These are phyloP conservation scores for Pichia gijzeniarum DNA, from an alignment of 805 yeast species.

Conservation along the genomic window DNA sequence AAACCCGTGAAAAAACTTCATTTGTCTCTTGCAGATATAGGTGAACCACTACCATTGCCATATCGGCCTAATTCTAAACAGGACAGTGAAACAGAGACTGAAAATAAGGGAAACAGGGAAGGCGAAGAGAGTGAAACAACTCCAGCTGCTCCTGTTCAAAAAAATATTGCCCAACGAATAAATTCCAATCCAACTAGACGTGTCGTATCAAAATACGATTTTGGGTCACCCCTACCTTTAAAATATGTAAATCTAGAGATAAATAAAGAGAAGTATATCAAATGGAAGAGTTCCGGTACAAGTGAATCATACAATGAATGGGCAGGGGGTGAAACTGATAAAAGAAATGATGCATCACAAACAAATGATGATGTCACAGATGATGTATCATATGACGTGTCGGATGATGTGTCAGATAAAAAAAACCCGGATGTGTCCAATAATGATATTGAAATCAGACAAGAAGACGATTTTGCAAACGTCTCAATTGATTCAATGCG, in stretches of 20 bases:
- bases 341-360: not conserved
- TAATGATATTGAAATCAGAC: not conserved
- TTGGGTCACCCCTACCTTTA: slow-evolving; percentile 9
- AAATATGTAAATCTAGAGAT: not conserved
- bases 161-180: too few relatives aligned
- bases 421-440: not conserved
- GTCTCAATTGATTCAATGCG: not conserved
- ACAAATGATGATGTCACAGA: too few relatives aligned
- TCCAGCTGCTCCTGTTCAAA: too few relatives aligned
- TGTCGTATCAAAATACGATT: slow-evolving; percentile 1
- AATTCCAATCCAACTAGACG: not conserved
- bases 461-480: not conserved
- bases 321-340: not conserved
- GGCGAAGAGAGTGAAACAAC: too few relatives aligned
- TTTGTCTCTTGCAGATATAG: not conserved
- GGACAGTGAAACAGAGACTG: not conserved
- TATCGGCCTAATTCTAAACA: not conserved
- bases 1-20: not conserved
- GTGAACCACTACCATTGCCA: slow-evolving; percentile 6
- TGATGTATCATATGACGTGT: too few relatives aligned
- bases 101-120: not conserved
- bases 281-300: not conserved
- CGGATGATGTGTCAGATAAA: not conserved
- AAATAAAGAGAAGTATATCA: slow-evolving; percentile 1
- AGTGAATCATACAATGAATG: not conserved